A percentile compares a stretch with the other conserved stretches of the same genome.
Conservation (phyloP, 1,284 basidiomycete species). For the Quambalaria eucalypti region DNA sequence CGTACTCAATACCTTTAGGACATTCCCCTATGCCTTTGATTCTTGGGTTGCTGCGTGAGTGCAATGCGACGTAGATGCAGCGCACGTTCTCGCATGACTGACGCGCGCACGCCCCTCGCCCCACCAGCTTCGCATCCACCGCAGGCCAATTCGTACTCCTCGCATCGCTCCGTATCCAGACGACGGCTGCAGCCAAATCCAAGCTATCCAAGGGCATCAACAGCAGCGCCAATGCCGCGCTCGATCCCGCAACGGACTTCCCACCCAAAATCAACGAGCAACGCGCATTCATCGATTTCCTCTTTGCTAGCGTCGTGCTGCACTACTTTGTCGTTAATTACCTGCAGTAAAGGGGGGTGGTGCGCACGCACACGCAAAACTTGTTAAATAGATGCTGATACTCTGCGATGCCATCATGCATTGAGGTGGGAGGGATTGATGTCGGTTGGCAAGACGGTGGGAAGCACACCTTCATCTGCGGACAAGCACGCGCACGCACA, state of each 20-base stretch:
- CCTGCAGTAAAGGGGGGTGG: conserved; percentile 48
- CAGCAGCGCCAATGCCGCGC: too few relatives aligned
- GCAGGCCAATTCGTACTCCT: conserved; percentile 95
- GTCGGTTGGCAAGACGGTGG: too few relatives aligned
- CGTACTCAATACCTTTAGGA: conserved; percentile 74
- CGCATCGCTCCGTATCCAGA: conserved; percentile 81
- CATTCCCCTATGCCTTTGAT: conserved; percentile 95
- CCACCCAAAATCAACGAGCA: neutral
- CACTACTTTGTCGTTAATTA: conserved; percentile 99
- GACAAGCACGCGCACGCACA: too few relatives aligned
- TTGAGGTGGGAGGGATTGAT: too few relatives aligned
- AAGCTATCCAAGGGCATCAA: too few relatives aligned
- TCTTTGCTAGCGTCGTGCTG: conserved; percentile 81
- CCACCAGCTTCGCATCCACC: conserved; percentile 73
- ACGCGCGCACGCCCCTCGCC: neutral
- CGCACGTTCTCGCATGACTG: neutral
- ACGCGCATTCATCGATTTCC: conserved; percentile 76
- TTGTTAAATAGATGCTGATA: too few relatives aligned
- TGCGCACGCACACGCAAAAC: too few relatives aligned
- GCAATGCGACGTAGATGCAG: neutral
- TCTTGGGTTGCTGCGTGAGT: conserved; percentile 88
- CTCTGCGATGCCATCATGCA: too few relatives aligned
- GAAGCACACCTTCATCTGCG: too few relatives aligned
- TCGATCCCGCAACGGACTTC: too few relatives aligned
- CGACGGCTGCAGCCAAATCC: conserved; percentile 68